Base-by-base conservation (phyloP, 306 rosid genomes). In the Echinosophora koreensis region DNA sequence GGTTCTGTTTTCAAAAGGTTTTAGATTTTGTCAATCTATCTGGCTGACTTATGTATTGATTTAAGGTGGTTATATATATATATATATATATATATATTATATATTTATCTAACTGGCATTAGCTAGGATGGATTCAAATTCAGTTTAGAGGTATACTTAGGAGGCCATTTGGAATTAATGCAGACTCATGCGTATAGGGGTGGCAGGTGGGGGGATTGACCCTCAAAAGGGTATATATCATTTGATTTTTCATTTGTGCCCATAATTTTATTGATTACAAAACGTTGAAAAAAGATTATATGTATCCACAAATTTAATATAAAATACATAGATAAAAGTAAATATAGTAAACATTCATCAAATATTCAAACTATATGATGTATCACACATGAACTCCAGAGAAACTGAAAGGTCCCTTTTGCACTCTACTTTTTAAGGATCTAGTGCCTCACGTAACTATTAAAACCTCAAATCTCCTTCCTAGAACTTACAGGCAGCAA, bases 41-140 rank as follows among this genome's bases (percentile, higher is more conserved):
- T 61, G 9, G 18, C 6, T 32, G 41, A 17, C 16, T n/a, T 14
- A 12, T 60, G 44, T 60, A 60, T 32, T 32, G 2, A 60, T 32
- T 34, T 11, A 34, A 81, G 93, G 93, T 59, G 90, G 93, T 49
- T 87, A 91, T 15, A 18, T 28, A 22, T 34, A 12, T 35, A n/a
- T 62, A 32, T 49, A 47, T 62, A 74, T 62, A 2, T 28, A 2
- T 34, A 6, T 61, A 32, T 47, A 32, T 61, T 47, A 47, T 63
- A 28, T 11, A 35, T 7, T 63, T 63, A 37, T 63, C 30, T 63
- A 63, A 63, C 65, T 2, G 68, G 35, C 35, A 16, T 41, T 67
- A 42, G 22, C 12, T 17, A 54, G 54, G 56, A 27, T 39, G 56
- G 38, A 51, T 41, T 54, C 15, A 54, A 51, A 37, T 66, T 47